phyloP scores from a whole-genome alignment of 106 monocot species.

The Dioscorea alata region DNA sequence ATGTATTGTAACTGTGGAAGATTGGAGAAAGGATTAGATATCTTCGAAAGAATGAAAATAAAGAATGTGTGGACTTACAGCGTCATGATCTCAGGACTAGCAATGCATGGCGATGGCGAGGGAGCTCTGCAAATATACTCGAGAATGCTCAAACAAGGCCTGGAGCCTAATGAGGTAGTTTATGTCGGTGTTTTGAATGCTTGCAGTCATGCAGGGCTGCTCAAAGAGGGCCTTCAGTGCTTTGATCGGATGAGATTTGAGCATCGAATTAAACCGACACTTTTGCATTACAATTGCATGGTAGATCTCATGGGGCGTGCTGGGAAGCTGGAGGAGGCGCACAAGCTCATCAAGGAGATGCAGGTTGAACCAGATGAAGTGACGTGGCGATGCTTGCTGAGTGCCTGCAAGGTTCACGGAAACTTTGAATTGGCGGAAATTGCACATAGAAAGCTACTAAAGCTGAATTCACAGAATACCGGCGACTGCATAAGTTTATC shows the following conservation, averaged over 20 bases:
- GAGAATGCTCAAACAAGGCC: slow-evolving; percentile 44
- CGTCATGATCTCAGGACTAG: slow-evolving; percentile 62
- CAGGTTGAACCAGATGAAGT: slow-evolving; percentile 35
- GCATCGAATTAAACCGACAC: slow-evolving; percentile 33
- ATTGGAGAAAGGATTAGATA: slow-evolving; percentile 33
- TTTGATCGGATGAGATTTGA: slow-evolving; percentile 53
- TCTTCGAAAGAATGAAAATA: slow-evolving; percentile 40
- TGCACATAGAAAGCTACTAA: slow-evolving; percentile 28
- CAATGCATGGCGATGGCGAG: slow-evolving; percentile 51
- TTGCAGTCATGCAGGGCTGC: slow-evolving; percentile 52
- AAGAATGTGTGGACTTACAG: slow-evolving; percentile 65
- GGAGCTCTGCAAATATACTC: slow-evolving; percentile 40
- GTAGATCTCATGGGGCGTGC: slow-evolving; percentile 56
- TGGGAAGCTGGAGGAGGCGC: slow-evolving; percentile 50
- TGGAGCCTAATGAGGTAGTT: slow-evolving; percentile 44
- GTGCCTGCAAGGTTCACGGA: slow-evolving; percentile 39
- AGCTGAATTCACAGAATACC: slow-evolving; percentile 25
- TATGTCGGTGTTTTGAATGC: slow-evolving; percentile 64
- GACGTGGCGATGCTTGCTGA: slow-evolving; percentile 67
- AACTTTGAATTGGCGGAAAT: slow-evolving; percentile 46
- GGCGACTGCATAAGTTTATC: slow-evolving; percentile 62
- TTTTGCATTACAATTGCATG: slow-evolving; percentile 75
- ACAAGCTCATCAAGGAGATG: slow-evolving; percentile 39
- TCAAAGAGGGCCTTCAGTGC: slow-evolving; percentile 49
- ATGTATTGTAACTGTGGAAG: slow-evolving; percentile 69